Evolutionary conservation across 2,329 filamentous ascomycete genomes (phyloP), one percentile per base, ranked within the genome.

Genomic region (Colletotrichum sojae): DNA sequence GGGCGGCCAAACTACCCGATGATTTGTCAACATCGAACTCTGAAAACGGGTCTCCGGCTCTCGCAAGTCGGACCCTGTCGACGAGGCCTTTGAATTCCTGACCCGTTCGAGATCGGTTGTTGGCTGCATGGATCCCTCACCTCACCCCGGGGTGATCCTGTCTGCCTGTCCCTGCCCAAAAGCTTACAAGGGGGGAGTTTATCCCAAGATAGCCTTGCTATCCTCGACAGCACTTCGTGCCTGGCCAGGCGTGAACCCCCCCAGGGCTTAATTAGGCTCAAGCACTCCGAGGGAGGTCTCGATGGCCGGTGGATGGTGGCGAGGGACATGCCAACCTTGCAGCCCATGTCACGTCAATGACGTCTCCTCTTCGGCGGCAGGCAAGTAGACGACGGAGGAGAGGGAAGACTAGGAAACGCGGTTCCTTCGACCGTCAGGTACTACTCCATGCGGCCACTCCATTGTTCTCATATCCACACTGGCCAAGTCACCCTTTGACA

Each of bases 61-160:
- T 52, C n/a, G 45, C 18, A 69, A 56, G 55, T 46, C 63, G 56
- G 45, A 36, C 43, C 27, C 27, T 10, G 43, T 54, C 36, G 31
- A 51, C 27, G 20, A 53, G 40, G 27, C 40, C 15, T 36, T 58
- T 48, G 12, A 39, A 36, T 57, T 45, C 31, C 57, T 49, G 57
- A 45, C 67, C 67, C 72, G 71, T 72, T 75, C 46, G 71, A 75
- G 71, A 72, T 71, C 64, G 68, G 54, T 46, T 75, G 72, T 74
- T 75, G 69, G 74, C 76, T 76, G 73, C 75, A 77, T 73, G 72
- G 72, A 71, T 59, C 69, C 71, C 48, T 57, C 53, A 48, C 57
- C 31, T 45, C 51, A 39, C 40, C 40, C 62, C 20, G n/a, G 53
- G 66, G 45, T 51, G 60, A 39, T 48, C n/a, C 16, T 48, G 27